Conservation (phyloP, 2,329 filamentous ascomycete genomes). For the Penicillium griseofulvum region DNA sequence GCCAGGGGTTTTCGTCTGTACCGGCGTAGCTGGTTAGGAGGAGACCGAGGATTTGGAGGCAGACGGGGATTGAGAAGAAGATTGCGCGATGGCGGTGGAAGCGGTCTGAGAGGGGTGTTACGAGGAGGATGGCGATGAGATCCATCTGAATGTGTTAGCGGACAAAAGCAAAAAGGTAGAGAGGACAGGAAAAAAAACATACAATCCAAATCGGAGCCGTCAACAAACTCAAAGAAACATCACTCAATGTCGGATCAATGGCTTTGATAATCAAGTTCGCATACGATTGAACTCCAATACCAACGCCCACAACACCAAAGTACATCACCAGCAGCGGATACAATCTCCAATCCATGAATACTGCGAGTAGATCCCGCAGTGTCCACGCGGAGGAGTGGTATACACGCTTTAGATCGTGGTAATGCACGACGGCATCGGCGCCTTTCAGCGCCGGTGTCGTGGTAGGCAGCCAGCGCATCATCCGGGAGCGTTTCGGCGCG, state of each 20-base stretch:
- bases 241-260: slow-evolving; percentile 70
- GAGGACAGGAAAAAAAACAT: slow-evolving; percentile 36
- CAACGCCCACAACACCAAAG: slow-evolving; percentile 89
- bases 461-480: slow-evolving; percentile 65
- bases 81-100: slow-evolving; percentile 76
- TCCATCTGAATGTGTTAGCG: slow-evolving; percentile 62
- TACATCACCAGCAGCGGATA: slow-evolving; percentile 90
- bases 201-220: slow-evolving; percentile 92
- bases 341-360: slow-evolving; percentile 80
- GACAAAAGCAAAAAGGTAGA: not conserved
- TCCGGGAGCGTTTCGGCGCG: slow-evolving; percentile 22
- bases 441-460: slow-evolving; percentile 70
- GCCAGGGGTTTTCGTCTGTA: slow-evolving; percentile 64
- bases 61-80: slow-evolving; percentile 74
- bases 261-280: slow-evolving; percentile 80
- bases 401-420: slow-evolving; percentile 75
- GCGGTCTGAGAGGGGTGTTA: slow-evolving; percentile 82
- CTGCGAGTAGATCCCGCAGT: slow-evolving; percentile 64
- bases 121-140: slow-evolving; percentile 77
- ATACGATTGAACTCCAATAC: slow-evolving; percentile 85
- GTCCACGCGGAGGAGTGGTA: slow-evolving; percentile 76
- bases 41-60: slow-evolving; percentile 78
- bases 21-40: slow-evolving; percentile 74
- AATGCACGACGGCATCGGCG: slow-evolving; percentile 77
- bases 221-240: slow-evolving; percentile 73